Base-by-base conservation (phyloP, 768 basidiomycete genomes). In the Roridomyces roridus region DNA sequence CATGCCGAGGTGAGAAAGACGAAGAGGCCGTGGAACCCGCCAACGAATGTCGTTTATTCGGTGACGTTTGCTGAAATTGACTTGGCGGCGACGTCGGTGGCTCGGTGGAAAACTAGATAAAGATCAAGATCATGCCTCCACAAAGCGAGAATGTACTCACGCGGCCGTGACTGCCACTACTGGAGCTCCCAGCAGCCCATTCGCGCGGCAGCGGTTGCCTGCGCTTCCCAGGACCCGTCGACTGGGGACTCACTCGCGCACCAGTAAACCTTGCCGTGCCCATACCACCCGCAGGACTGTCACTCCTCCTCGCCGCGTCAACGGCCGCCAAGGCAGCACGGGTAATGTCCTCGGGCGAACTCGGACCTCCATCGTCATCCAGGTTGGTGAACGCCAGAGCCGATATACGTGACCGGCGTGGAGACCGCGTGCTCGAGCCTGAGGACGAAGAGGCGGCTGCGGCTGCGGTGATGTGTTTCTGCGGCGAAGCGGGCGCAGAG, bases 311-410 rank as follows among this genome's bases (percentile, higher is more conserved):
- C 24, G 84, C 79, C 4, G 81, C 81, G 5, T 85, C 82, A 37
- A 87, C 82, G 29, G 86, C 83, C 40, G 82, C 85, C 59, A 89
- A 68, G 42, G 88, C 87, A 50, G 85, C 80, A 24, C 79, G 77
- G 2, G 81, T 79, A 28, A 87, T 73, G 63, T 83, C 77, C 26
- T 68, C 70, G 15, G 70, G 67, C 18, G 68, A 52, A 28, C 42
- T 48, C 34, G 62, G 26, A 17, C 28, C 67, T 25, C 61, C 59
- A 21, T 64, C 66, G 39, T 71, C 68, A 42, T 67, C 69, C 31
- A 31, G 29, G 6, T 31, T 31, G 40, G 50, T 55, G 20, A 56
- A 53, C 24, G 58, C 53, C 20, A 55, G 36, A 25, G 55, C 31
- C 21, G 61, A 63, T n/a, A 49, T 28, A 11, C 57, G 42, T 14